Percentiles rank a stretch among this genome's conserved stretches.
Evolutionary conservation across 805 yeast species (phyloP).

Genomic region (Metschnikowia vanudenii): DNA sequence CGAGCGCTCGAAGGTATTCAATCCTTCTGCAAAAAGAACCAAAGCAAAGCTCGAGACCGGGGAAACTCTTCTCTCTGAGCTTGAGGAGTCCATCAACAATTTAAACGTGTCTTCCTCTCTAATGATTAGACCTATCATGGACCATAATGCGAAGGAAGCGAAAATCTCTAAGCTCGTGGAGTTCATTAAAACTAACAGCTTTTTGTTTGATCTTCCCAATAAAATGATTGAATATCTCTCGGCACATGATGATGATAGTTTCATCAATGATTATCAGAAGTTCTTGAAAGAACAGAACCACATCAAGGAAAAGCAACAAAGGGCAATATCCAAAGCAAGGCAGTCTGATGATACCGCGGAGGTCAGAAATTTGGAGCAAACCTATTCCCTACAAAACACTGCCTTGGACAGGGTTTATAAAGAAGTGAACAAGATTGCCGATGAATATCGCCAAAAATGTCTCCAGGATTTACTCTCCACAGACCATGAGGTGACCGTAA

Average conservation of each 20-base stretch:
- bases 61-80: constrained; percentile 31
- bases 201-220: constrained; percentile 38
- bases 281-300: constrained; percentile 28
- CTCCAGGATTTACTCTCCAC: constrained; percentile 38
- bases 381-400: constrained; percentile 28
- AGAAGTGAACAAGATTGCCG: constrained; percentile 35
- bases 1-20: constrained; percentile 36
- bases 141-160: constrained; percentile 34
- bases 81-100: constrained; percentile 41
- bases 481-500: constrained; percentile 31
- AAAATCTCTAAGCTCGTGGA: constrained; percentile 37
- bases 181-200: constrained; percentile 30
- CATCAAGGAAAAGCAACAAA: constrained; percentile 16
- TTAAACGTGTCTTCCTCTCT: constrained; percentile 36
- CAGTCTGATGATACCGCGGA: constrained; percentile 7
- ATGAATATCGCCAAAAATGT: constrained; percentile 34
- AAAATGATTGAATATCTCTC: constrained; percentile 29
- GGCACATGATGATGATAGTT: constrained; percentile 33
- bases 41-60: constrained; percentile 13
- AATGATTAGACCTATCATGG: constrained; percentile 42
- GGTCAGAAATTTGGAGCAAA: constrained; percentile 23
- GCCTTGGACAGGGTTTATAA: constrained; percentile 29
- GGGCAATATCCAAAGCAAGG: constrained; percentile 11
- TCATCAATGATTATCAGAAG: constrained; percentile 35
- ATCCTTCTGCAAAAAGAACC: constrained; percentile 29